Conservation (phyloP, 305 asterid species). For the Caryopteris hybrid region DNA sequence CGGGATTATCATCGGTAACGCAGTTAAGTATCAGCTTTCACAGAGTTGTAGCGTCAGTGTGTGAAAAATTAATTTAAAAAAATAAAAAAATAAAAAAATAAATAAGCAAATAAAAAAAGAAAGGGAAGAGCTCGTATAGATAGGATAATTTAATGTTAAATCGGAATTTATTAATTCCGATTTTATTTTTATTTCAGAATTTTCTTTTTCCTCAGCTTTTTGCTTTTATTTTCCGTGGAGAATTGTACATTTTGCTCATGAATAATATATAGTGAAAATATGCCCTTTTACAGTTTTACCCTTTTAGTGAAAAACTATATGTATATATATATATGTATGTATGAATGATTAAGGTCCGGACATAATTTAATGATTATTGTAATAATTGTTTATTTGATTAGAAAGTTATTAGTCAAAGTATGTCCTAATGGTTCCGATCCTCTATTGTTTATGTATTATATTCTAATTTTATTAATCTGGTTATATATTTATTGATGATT, state of each 20-base stretch:
- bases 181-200: constrained; percentile 2
- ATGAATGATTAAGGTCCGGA: neutral
- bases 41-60: constrained; percentile 49
- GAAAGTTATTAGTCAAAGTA: no score
- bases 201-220: neutral
- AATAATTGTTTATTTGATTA: constrained; percentile 16
- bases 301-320: neutral
- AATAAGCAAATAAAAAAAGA: neutral
- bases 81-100: neutral
- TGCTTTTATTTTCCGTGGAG: constrained; percentile 12
- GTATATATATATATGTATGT: neutral
- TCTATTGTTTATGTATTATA: no score
- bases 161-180: constrained; percentile 1
- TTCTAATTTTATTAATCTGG: no score
- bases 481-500: no score
- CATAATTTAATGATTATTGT: neutral
- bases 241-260: constrained; percentile 44
- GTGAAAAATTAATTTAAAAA: constrained; percentile 3
- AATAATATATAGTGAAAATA: constrained; percentile 19
- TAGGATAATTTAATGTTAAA: neutral
- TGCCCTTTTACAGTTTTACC: no score
- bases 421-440: no score
- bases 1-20: constrained; percentile 39
- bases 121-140: neutral
- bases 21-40: constrained; percentile 55